Conservation (phyloP, 441 rosid species). For the Melastoma candidum region DNA sequence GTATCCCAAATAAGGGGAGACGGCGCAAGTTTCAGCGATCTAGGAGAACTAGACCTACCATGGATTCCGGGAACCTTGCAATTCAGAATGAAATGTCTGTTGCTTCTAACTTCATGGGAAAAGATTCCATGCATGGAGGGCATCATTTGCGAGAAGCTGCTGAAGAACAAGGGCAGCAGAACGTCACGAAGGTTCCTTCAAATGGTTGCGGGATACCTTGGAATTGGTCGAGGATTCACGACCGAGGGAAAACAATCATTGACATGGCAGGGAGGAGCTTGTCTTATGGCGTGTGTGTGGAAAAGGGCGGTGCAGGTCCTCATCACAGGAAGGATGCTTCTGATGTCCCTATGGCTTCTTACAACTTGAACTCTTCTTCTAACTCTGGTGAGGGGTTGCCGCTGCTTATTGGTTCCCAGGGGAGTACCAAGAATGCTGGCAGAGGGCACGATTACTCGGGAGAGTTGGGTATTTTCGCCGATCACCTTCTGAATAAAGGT, state of each 20-base stretch:
- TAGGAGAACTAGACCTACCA: slow-evolving; percentile 41
- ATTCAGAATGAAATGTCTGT: slow-evolving; percentile 79
- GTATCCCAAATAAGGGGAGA: slow-evolving; percentile 45
- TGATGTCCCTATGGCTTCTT: slow-evolving; percentile 61
- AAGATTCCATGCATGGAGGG: slow-evolving; percentile 35
- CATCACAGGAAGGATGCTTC: slow-evolving; percentile 37
- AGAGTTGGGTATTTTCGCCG: slow-evolving; percentile 89
- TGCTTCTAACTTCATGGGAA: slow-evolving; percentile 78
- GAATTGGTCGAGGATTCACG: slow-evolving; percentile 97
- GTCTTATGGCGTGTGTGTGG: slow-evolving; percentile 81
- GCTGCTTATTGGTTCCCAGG: slow-evolving; percentile 57
- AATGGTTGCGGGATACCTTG: slow-evolving; percentile 94
- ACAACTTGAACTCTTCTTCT: slow-evolving; percentile 47
- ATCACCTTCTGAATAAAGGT: slow-evolving; percentile 62
- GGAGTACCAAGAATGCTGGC: slow-evolving; percentile 52
- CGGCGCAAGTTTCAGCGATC: slow-evolving; percentile 67
- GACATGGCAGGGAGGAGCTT: slow-evolving; percentile 96
- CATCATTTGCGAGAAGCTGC: slow-evolving; percentile 34
- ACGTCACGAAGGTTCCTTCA: slow-evolving; percentile 55
- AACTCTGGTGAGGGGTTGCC: slow-evolving; percentile 74
- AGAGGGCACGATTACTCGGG: slow-evolving; percentile 94
- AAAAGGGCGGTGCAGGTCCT: slow-evolving; percentile 45
- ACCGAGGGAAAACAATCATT: slow-evolving; percentile 69
- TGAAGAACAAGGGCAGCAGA: slow-evolving; percentile 43
- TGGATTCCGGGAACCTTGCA: slow-evolving; percentile 39